Evolutionary conservation across 495 filamentous ascomycete species (phyloP), one percentile per base, ranked within the genome.

Genomic region (Hypoxylon cercidicola): DNA sequence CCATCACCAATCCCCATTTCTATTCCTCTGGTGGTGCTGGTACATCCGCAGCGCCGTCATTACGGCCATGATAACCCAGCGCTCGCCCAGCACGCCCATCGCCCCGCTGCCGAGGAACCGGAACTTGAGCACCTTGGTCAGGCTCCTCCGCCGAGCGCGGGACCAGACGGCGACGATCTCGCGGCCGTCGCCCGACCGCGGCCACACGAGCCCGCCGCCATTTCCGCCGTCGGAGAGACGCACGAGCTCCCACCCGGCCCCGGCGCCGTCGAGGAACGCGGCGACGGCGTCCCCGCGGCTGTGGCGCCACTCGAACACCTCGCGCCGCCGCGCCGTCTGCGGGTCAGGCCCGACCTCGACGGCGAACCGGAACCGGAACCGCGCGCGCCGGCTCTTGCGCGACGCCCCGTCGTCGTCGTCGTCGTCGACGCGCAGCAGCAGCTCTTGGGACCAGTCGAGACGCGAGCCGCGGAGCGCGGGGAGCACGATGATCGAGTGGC

Each of bases 231-330:
- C 44, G 23, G 46, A n/a, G 16, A 68, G 39, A 39, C 64, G 64
- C 13, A 67, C 48, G 2, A 71, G 53, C 48, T 62, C 61, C 68
- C 60, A 68, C 2, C 68, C 68, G 4, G 40, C 4, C n/a, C 18
- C 16, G 41, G 61, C 51, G 41, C 49, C 51, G 13, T 49, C 39
- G 10, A 60, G 50, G n/a, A 61, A 61, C 1, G n/a, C n/a, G 1
- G 55, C 12, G 0, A 68, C 41, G 0, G 50, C 55, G 16, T 50
- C 55, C n/a, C 64, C 51, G 46, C 35, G n/a, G n/a, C 41, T 60
- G 41, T 65, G 56, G 12, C 50, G 55, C 68, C 68, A 71, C 39
- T 68, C 68, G 28, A 71, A 71, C 9, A 40, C 30, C 56, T 71
- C 68, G 20, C 51, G 60, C 18, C 47, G 35, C 50, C 23, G 35